Evolutionary conservation across 139 green algal genomes (phyloP).

Genomic region (Chlorella sp.): DNA sequence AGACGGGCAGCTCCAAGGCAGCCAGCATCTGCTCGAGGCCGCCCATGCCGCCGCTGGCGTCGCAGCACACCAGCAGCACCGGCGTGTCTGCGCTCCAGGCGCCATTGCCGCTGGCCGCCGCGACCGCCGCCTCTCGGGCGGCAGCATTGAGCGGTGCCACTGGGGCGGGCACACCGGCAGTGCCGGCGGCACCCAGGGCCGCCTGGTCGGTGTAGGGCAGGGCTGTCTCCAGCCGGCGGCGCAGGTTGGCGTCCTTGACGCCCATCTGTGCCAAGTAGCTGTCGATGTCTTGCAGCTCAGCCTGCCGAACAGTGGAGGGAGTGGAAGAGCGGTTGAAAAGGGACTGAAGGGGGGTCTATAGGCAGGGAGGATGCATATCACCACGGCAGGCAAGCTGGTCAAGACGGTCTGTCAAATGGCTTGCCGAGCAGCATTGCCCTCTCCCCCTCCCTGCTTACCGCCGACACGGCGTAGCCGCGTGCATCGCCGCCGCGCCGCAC

Average conservation of each 20-base stretch:
- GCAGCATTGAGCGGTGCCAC: constrained; percentile 33
- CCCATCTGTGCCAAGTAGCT: constrained; percentile 88
- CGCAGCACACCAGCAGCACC: constrained; percentile 51
- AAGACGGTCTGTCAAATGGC: no score
- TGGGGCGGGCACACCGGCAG: neutral
- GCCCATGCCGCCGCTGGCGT: constrained; percentile 47
- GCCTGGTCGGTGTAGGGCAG: constrained; percentile 42
- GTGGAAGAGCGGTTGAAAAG: no score
- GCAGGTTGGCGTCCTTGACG: constrained; percentile 60
- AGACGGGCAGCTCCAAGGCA: constrained; percentile 42
- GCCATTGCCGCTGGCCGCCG: neutral
- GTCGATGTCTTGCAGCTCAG: constrained; percentile 75
- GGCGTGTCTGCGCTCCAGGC: neutral
- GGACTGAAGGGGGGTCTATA: no score
- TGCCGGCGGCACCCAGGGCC: neutral
- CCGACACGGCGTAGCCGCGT: constrained; percentile 33
- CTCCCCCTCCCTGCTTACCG: neutral
- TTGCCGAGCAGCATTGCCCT: no score
- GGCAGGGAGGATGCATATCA: no score
- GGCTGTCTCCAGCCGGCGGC: constrained; percentile 46
- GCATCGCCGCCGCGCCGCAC: constrained; percentile 26
- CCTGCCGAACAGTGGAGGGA: constrained; percentile 18
- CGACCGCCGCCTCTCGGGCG: neutral
- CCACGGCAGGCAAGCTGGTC: no score
- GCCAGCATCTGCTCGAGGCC: constrained; percentile 44